A percentile compares a stretch with the other conserved stretches of the same genome.
Evolutionary conservation across 805 yeast species (phyloP).

Genomic region (Ogataea siamensis): DNA sequence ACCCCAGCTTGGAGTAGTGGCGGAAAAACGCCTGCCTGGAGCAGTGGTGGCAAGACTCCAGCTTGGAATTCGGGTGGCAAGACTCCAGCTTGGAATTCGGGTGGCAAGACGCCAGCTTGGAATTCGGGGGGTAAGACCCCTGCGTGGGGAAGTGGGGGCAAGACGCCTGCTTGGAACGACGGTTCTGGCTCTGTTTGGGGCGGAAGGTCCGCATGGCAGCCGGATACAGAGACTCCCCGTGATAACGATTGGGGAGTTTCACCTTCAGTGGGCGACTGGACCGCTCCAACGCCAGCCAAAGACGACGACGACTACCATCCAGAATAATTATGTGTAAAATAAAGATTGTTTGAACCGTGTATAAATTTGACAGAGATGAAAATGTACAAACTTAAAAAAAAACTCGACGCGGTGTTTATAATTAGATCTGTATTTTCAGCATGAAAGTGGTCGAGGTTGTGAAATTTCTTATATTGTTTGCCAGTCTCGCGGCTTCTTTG

Average conservation of each 20-base stretch:
- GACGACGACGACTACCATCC: conserved; percentile 29
- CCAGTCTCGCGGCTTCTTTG: conserved; percentile 19
- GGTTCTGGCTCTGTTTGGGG: conserved; percentile 32
- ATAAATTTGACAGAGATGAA: conserved; percentile 6
- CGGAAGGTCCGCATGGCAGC: conserved; percentile 45
- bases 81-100: conserved; percentile 41
- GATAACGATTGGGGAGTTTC: conserved; percentile 40
- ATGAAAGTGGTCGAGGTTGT: conserved; percentile 8
- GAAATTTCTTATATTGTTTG: conserved; percentile 6
- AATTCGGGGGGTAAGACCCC: conserved; percentile 42
- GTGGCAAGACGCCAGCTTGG: conserved; percentile 46
- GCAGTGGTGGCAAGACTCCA: conserved; percentile 38
- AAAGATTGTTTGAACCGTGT: conserved; percentile 4
- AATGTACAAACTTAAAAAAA: conserved; percentile 3
- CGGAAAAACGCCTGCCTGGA: conserved; percentile 45
- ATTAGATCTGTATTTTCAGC: conserved; percentile 8
- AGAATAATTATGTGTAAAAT: conserved; percentile 7
- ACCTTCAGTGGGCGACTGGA: conserved; percentile 46
- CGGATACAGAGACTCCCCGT: conserved; percentile 28
- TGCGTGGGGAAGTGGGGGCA: conserved; percentile 44
- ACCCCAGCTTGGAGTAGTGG: conserved; percentile 48
- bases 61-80: conserved; percentile 44
- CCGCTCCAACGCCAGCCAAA: conserved; percentile 45
- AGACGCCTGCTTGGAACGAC: conserved; percentile 42
- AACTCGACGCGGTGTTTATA: conserved; percentile 13